Percentiles rank a stretch among this genome's conserved stretches.
phyloP scores from a whole-genome alignment of 192 early-diverging fungal genomes.

The Coemansia sp. region DNA sequence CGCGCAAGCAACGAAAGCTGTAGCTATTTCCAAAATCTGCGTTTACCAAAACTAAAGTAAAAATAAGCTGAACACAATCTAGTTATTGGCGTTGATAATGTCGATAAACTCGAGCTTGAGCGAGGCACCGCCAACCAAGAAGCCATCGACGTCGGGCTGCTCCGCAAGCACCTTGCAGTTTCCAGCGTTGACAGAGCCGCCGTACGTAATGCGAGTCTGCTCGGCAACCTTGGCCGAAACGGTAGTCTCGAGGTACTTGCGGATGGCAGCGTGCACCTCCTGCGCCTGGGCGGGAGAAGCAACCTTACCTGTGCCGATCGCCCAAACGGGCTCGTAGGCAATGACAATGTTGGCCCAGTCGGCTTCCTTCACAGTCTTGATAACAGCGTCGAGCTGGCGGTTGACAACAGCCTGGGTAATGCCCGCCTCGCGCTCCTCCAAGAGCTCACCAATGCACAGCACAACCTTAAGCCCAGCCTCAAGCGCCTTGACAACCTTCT shows the following conservation, averaged over 20 bases:
- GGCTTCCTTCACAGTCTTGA: constrained; percentile 59
- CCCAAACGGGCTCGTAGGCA: constrained; percentile 99
- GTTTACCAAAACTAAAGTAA: background rate
- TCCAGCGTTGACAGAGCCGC: constrained; percentile 89
- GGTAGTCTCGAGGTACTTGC: constrained; percentile 80
- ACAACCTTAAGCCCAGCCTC: constrained; percentile 87
- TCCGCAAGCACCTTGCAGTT: constrained; percentile 79
- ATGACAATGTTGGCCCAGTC: constrained; percentile 95
- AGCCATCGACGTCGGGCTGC: constrained; percentile 95
- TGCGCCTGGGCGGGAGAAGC: constrained; percentile 94
- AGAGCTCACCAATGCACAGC: constrained; percentile 94
- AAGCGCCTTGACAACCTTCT: constrained; percentile 88
- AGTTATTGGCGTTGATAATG: constrained; percentile 59
- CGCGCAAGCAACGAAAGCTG: constrained; percentile 32
- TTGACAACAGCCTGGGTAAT: constrained; percentile 83
- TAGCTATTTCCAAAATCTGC: constrained; percentile 1
- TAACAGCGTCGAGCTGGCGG: constrained; percentile 87
- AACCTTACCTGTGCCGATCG: constrained; percentile 98
- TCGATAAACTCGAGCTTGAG: constrained; percentile 87
- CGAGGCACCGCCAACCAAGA: constrained; percentile 98
- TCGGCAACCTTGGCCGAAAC: constrained; percentile 85
- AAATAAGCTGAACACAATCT: background rate
- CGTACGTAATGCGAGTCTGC: constrained; percentile 91
- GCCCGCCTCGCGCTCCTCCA: constrained; percentile 89
- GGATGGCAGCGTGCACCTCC: constrained; percentile 89